Evolutionary conservation across 2,329 filamentous ascomycete species (phyloP), one percentile per base, ranked within the genome.

Genomic region (Gliomastix tumulicola): DNA sequence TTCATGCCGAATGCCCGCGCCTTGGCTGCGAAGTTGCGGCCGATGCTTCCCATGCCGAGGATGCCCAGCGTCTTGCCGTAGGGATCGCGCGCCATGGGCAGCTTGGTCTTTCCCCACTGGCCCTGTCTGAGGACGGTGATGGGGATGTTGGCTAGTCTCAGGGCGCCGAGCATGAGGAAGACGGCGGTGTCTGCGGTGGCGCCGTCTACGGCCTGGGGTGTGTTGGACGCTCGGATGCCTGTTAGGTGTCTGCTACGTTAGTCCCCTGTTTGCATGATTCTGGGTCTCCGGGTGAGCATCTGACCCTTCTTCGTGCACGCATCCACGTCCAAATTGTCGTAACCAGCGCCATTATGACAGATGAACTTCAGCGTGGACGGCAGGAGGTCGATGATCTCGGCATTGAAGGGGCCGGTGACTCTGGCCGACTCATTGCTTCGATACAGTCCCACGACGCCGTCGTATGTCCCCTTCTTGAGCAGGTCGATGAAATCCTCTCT

Each of bases 171-270:
- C 37, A 87, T 80, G 3, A 87, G 61, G 50, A 84, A 86, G 53
- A 86, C 75, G 44, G 76, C 79, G 7, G 74, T 70, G 53, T 87
- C 82, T 21, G 83, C 83, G 0, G 83, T 87, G 6, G 82, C 74
- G 52, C 84, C 76, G 50, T 84, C 75, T 13, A 82, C 79, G 1
- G 77, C 76, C 0, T 70, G 76, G 15, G 82, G 82, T 2, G 79
- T 74, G 50, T 86, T 84, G 34, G 25, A 82, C 18, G 87, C 75
- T 8, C 64, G 65, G 35, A 87, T 70, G 17, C 63, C 64, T 38
- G 21, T 17, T 8, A 21, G 23, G 70, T 68, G 1, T 62, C n/a
- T n/a, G n/a, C n/a, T n/a, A n/a, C n/a, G n/a, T n/a, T n/a, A n/a
- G n/a, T n/a, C n/a, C n/a, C n/a, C n/a, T n/a, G n/a, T n/a, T n/a